A percentile compares a stretch with the other conserved stretches of the same genome.
phyloP scores from a whole-genome alignment of 2,329 filamentous ascomycete species.

The Penicillium sp. region DNA sequence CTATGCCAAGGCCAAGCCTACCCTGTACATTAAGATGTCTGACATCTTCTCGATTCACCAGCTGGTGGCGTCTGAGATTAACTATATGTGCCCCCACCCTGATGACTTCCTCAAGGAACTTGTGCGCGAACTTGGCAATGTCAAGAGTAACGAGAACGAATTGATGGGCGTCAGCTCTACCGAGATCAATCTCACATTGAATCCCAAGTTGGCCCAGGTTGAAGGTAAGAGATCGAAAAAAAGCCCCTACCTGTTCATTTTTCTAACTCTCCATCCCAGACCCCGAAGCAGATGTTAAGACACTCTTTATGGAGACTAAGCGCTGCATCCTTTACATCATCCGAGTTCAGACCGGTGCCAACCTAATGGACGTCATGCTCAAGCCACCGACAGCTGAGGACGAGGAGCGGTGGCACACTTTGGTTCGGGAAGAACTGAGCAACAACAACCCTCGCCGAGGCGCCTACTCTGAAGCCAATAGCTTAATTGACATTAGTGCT shows the following conservation, averaged over 20 bases:
- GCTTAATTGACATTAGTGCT: conserved; percentile 79
- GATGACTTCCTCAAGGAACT: conserved; percentile 91
- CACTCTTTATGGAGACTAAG: conserved; percentile 97
- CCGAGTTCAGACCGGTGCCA: conserved; percentile 84
- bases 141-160: conserved; percentile 94
- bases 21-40: conserved; percentile 97
- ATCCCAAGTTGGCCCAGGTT: conserved; percentile 81
- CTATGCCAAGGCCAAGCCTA: conserved; percentile 93
- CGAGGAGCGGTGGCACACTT: conserved; percentile 77
- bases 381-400: conserved; percentile 85
- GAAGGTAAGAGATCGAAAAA: conserved; percentile 53
- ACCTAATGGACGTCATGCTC: conserved; percentile 92
- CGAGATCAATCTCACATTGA: conserved; percentile 87
- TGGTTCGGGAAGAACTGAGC: conserved; percentile 78
- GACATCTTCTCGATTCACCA: conserved; percentile 97
- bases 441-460: conserved; percentile 67
- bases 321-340: conserved; percentile 97
- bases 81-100: conserved; percentile 70
- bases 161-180: conserved; percentile 81
- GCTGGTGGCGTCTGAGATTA: conserved; percentile 75
- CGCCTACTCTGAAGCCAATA: conserved; percentile 84
- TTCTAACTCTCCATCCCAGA: conserved; percentile 50
- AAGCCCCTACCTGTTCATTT: not conserved
- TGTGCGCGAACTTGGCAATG: conserved; percentile 88
- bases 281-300: conserved; percentile 86